Evolutionary conservation across 768 basidiomycete species (phyloP), one percentile per base, ranked within the genome.

Genomic region (Trametes elegans): DNA sequence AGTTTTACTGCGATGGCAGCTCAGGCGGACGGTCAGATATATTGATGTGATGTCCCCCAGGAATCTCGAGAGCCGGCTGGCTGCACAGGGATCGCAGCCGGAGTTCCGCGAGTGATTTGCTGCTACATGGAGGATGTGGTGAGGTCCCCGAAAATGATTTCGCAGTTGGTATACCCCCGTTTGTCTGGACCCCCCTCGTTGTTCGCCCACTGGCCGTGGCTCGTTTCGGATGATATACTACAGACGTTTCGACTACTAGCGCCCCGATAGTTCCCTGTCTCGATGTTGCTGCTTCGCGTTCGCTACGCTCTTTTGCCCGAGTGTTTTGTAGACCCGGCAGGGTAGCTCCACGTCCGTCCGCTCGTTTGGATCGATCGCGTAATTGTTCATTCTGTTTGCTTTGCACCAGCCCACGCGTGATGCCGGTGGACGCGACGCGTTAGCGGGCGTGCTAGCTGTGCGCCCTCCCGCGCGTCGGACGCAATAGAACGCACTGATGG

Each of bases 21-120:
- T 35, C 28, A 35, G 60, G 29, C 24, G 31, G 27, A 23, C 43
- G 29, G 35, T 21, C 32, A 29, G 6, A 49, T 21, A 34, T 8
- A 29, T 32, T 63, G 38, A 54, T 57, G 36, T 44, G 35, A 48
- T 46, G 40, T 13, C n/a, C 2, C 34, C 21, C 66, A 90, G 90
- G 72, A 93, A 93, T 73, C 71, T 93, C 74, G 91, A 93, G 76
- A 93, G 88, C 67, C 87, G 91, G 57, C 81, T 93, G 63, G 91
- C 91, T 64, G 91, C 91, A 32, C 92, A 93, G 73, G 90, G 90
- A 53, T 88, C 87, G 18, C 85, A 88, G 68, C 73, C 78, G 28
- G 91, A 93, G 61, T 91, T 90, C 79, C 81, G 82, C 66, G 83
- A 87, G 61, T 87, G 71, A 79, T 70, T 49, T 62, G 35, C 45